phyloP scores from a whole-genome alignment of 169 alveolate genomes.

The Plasmodium adleri region DNA sequence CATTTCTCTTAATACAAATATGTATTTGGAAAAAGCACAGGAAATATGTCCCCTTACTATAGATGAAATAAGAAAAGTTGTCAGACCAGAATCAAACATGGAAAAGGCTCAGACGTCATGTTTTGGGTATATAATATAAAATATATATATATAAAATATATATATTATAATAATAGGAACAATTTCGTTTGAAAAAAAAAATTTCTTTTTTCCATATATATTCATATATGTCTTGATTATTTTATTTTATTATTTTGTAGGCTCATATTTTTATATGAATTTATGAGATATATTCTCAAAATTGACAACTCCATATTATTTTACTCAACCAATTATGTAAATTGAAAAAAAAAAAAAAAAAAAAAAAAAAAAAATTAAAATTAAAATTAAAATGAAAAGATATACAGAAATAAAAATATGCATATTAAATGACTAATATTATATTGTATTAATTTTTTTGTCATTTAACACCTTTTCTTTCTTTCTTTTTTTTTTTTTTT shows the following conservation, averaged over 20 bases:
- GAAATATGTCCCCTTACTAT: conserved; percentile 67
- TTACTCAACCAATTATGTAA: conserved; percentile 76
- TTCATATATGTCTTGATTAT: too few species aligned
- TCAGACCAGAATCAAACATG: conserved; percentile 45
- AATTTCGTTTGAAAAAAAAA: neutral
- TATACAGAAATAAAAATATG: neutral
- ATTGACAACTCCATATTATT: conserved; percentile 49
- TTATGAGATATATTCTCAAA: conserved; percentile 40
- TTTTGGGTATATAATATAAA: conserved; percentile 39
- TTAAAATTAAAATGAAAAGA: neutral
- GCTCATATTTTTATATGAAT: conserved; percentile 68
- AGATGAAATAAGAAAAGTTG: conserved; percentile 64
- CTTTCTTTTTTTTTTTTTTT: neutral
- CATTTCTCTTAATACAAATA: conserved; percentile 21
- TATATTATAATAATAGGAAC: too few species aligned
- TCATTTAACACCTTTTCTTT: neutral
- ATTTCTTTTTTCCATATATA: too few species aligned
- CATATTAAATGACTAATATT: neutral
- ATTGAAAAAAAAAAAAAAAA: conserved; percentile 10
- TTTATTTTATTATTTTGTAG: conserved; percentile 3
- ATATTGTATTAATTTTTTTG: neutral
- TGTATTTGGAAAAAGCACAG: conserved; percentile 69
- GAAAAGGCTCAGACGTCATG: conserved; percentile 77
- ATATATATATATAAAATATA: too few species aligned
- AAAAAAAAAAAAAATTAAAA: neutral